Conservation (phyloP, 441 rosid genomes). For the Viola pubescens region DNA sequence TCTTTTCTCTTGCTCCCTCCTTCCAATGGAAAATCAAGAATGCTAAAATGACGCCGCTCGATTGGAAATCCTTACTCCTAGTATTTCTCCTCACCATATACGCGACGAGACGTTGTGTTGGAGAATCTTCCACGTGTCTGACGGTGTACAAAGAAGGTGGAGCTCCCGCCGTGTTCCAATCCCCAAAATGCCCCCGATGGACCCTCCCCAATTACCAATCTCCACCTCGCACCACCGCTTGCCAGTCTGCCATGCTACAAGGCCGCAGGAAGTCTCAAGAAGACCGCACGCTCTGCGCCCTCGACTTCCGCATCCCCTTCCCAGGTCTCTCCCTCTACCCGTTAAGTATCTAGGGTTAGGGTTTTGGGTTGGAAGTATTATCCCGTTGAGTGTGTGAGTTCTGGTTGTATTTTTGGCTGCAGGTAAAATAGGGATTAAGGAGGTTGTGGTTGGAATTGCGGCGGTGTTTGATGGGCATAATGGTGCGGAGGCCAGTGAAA, state of each 20-base stretch:
- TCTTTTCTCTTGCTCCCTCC: background rate
- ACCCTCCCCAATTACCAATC: constrained; percentile 41
- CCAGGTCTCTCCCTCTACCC: constrained; percentile 38
- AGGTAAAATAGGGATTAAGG: constrained; percentile 62
- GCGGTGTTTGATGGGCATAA: constrained; percentile 96
- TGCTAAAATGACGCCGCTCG: background rate
- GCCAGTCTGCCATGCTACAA: constrained; percentile 63
- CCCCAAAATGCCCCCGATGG: constrained; percentile 93
- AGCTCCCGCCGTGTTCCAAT: constrained; percentile 83
- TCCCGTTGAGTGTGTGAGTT: background rate
- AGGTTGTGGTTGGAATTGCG: constrained; percentile 60
- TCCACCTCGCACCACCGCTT: constrained; percentile 31
- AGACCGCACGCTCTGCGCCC: constrained; percentile 79
- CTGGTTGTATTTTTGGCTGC: constrained; percentile 17
- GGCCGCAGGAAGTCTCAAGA: constrained; percentile 78
- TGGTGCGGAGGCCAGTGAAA: constrained; percentile 97
- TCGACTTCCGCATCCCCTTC: constrained; percentile 72
- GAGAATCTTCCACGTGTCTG: constrained; percentile 80
- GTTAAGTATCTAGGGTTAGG: background rate
- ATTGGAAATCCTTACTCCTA: constrained; percentile 17
- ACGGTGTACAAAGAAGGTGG: constrained; percentile 80
- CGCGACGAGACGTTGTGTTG: constrained; percentile 18
- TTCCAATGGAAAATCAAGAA: background rate
- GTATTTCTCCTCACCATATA: constrained; percentile 15
- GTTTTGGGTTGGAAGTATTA: background rate